Conservation (phyloP, 2,329 filamentous ascomycete genomes). For the Fusarium sp. region DNA sequence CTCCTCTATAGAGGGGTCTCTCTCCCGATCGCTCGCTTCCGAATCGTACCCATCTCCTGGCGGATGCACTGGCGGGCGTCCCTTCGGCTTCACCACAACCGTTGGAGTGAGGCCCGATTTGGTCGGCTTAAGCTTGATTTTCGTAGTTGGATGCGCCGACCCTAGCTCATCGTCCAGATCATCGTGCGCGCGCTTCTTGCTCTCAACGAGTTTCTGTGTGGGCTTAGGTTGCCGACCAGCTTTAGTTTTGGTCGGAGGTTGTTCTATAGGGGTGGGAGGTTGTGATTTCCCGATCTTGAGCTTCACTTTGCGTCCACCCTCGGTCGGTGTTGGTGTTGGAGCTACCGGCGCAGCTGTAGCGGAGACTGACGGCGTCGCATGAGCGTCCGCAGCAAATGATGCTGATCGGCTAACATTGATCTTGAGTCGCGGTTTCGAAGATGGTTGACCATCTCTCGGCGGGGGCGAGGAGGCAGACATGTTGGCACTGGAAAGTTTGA, state of each 20-base stretch:
- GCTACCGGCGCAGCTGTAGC: slow-evolving; percentile 5
- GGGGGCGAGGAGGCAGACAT: slow-evolving; percentile 52
- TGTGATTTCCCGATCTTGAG: slow-evolving; percentile 58
- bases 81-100: slow-evolving; percentile 71
- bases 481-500: slow-evolving; percentile 23
- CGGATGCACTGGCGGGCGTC: slow-evolving; percentile 76
- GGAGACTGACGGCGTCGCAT: slow-evolving; percentile 36
- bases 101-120: slow-evolving; percentile 55
- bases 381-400: slow-evolving; percentile 52
- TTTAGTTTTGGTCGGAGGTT: slow-evolving; percentile 65
- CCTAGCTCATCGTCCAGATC: slow-evolving; percentile 63
- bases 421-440: slow-evolving; percentile 57
- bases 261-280: slow-evolving; percentile 55
- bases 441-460: slow-evolving; percentile 42
- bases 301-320: slow-evolving; percentile 57
- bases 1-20: slow-evolving; percentile 89
- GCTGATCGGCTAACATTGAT: slow-evolving; percentile 56
- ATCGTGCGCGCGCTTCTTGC: slow-evolving; percentile 72
- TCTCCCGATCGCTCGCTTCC: slow-evolving; percentile 90
- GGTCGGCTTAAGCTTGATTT: slow-evolving; percentile 65
- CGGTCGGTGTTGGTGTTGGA: slow-evolving; percentile 47
- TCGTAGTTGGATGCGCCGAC: slow-evolving; percentile 59
- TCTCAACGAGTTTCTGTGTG: slow-evolving; percentile 67
- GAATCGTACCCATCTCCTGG: slow-evolving; percentile 95
- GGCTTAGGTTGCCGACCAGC: slow-evolving; percentile 71